Base-by-base conservation (phyloP, 805 yeast genomes). In the Jamesozyma lodderae region DNA sequence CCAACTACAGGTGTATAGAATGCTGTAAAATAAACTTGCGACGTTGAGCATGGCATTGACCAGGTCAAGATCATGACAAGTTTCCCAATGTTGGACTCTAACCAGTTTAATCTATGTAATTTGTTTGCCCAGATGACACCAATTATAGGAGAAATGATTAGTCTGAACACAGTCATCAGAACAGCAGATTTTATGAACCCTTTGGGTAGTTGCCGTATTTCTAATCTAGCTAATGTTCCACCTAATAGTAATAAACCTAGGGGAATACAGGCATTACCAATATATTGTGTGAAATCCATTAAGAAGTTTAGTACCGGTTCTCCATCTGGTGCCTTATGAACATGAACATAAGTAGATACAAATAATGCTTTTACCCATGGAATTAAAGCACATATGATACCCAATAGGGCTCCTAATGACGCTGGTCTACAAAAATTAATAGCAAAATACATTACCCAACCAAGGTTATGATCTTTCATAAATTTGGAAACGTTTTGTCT, bases 241-340 rank as follows among this genome's bases (percentile, higher is more conserved):
- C 97, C 97, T 21, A 90, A 60, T 41, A 90, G 53, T 32, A 85
- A 57, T 43, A 90, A 64, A 0, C 96, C 97, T 41, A 85, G 60
- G 1, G 96, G 97, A 24, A 90, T 95, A 35, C 83, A 76, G 0
- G 96, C 96, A 20, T 76, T 76, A 0, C 95, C 95, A 6, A 90
- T 65, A 54, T 90, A 90, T 2, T 73, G 55, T 0, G 90, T 69
- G 46, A 79, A 75, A 54, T 90, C 95, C 76, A 90, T 82, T 4
- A 88, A 40, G 46, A 88, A 88, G 25, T 85, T 85, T 22, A 90
- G 66, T 0, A 94, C 88, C 0, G 96, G 96, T 40, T 69, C 67
- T 1, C 69, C 67, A 59, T 90, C 97, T 0, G 97, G 97, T 0
- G 96, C 96, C 36, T 71, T 51, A 6, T 73, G 81, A 21, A 87